A percentile compares a stretch with the other conserved stretches of the same genome.
phyloP scores from a whole-genome alignment of 108 stramenopile genomes.

The Bacterosira constricta region DNA sequence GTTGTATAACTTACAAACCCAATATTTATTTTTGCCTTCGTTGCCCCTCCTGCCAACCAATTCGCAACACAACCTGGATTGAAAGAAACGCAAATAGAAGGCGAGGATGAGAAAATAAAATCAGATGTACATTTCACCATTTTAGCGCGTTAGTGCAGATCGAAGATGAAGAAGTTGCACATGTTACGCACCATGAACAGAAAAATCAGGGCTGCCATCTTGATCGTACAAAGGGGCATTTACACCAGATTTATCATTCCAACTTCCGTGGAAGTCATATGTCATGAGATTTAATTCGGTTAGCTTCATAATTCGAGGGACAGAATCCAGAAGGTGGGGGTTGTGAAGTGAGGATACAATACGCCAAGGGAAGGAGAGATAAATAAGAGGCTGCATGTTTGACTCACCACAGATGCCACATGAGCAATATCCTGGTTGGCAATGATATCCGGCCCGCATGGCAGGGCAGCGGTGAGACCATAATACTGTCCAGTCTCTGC shows the following conservation, averaged over 20 bases:
- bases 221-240: constrained; percentile 45
- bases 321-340: no score
- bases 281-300: constrained; percentile 43
- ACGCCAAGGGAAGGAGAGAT: no score
- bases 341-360: no score
- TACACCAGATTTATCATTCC: constrained; percentile 26
- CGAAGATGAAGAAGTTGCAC: no score
- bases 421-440: constrained; percentile 44
- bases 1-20: neutral
- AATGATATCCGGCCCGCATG: constrained; percentile 37
- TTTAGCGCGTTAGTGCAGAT: no score
- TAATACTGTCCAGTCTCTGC: constrained; percentile 24
- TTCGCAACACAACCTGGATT: constrained; percentile 38
- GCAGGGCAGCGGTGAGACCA: constrained; percentile 27
- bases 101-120: no score
- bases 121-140: no score
- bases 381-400: no score
- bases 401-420: constrained; percentile 21
- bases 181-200: no score
- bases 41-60: constrained; percentile 20
- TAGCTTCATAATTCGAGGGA: no score
- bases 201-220: constrained; percentile 13
- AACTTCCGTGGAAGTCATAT: constrained; percentile 44
- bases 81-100: no score
- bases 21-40: constrained; percentile 6